Percentiles rank a stretch among this genome's conserved stretches.
These are phyloP conservation scores for Aspergillus sp. DNA, from an alignment of 2,329 filamentous ascomycete genomes.

Conservation along the genomic window DNA sequence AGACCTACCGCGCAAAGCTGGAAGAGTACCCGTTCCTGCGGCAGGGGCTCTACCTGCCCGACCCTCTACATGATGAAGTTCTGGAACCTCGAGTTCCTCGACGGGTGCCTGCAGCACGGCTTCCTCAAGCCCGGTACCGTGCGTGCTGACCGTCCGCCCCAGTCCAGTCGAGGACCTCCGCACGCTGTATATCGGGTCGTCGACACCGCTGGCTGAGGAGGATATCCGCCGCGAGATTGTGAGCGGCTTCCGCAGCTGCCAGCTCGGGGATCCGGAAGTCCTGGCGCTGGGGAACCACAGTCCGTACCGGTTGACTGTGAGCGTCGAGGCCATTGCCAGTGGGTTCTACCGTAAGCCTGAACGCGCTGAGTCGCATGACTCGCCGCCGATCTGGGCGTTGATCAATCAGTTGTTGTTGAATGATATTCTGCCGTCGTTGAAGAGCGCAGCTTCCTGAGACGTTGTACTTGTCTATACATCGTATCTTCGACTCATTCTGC, in stretches of 20 bases:
- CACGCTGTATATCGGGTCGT: constrained; percentile 5
- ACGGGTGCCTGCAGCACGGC: neutral
- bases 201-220: constrained; percentile 1
- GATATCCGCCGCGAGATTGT: constrained; percentile 3
- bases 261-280: constrained; percentile 7
- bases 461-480: too few relatives aligned
- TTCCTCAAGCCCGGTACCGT: constrained; percentile 25
- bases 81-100: constrained; percentile 28
- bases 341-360: constrained; percentile 38
- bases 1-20: neutral
- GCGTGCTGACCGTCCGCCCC: constrained; percentile 6
- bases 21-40: neutral
- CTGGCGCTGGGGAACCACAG: constrained; percentile 19
- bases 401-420: neutral
- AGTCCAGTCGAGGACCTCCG: neutral
- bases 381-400: constrained; percentile 1
- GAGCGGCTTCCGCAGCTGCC: neutral
- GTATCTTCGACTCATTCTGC: too few relatives aligned
- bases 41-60: neutral
- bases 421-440: neutral
- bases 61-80: neutral
- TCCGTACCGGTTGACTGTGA: constrained; percentile 28
- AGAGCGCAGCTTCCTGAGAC: neutral
- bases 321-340: constrained; percentile 23
- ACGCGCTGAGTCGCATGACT: constrained; percentile 16